Evolutionary conservation across 2,329 filamentous ascomycete species (phyloP).

Genomic region (Raffaelea albimanens): DNA sequence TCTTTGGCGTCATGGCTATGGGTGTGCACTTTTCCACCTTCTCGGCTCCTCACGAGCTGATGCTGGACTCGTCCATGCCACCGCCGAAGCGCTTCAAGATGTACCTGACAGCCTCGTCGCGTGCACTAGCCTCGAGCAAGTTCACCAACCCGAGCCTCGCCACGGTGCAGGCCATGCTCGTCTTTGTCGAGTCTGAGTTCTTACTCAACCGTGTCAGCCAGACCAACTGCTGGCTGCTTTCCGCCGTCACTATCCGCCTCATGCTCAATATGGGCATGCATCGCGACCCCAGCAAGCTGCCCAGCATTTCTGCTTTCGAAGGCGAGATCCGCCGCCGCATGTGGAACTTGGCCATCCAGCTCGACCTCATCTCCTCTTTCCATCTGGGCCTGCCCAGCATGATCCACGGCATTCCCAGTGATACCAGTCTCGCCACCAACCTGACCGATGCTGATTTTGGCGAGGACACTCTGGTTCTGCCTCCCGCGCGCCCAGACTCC

Average conservation of each 20-base stretch:
- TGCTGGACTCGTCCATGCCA: conserved; percentile 30
- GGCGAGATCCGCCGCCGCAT: conserved; percentile 44
- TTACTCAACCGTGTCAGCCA: conserved; percentile 39
- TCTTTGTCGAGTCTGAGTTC: conserved; percentile 46
- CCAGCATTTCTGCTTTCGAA: conserved; percentile 39
- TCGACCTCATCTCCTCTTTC: conserved; percentile 57
- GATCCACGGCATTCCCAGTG: conserved; percentile 53
- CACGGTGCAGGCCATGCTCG: conserved; percentile 40
- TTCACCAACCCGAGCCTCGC: conserved; percentile 38
- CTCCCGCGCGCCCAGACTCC: conserved; percentile 42
- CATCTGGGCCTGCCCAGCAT: conserved; percentile 60
- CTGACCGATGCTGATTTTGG: conserved; percentile 57
- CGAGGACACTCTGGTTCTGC: conserved; percentile 43
- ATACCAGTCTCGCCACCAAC: conserved; percentile 52
- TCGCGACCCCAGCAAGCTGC: conserved; percentile 42
- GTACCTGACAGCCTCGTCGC: conserved; percentile 40
- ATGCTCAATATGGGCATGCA: conserved; percentile 52
- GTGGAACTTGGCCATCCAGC: conserved; percentile 45
- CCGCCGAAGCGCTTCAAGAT: conserved; percentile 34
- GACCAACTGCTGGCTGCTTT: conserved; percentile 44
- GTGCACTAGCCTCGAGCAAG: conserved; percentile 39
- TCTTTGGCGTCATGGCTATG: conserved; percentile 21
- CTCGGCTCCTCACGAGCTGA: conserved; percentile 33
- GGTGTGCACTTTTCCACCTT: conserved; percentile 34
- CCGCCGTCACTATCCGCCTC: conserved; percentile 39